phyloP scores from a whole-genome alignment of 1,284 basidiomycete genomes.

The Sparassis latifolia region DNA sequence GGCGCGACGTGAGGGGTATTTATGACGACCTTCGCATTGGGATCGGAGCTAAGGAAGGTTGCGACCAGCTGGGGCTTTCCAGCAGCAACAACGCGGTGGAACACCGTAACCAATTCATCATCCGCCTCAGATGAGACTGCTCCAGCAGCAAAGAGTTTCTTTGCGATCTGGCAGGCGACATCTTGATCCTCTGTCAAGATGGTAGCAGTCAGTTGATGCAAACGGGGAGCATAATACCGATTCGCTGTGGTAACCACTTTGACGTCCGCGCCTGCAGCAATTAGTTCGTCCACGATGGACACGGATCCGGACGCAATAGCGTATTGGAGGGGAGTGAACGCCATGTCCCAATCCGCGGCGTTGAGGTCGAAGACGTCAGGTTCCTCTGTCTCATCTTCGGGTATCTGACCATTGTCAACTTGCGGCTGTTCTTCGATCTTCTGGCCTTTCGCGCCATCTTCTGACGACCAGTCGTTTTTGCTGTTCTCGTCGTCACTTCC shows the following conservation, averaged over 20 bases:
- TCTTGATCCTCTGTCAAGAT: slow-evolving; percentile 40
- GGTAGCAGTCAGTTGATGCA: slow-evolving; percentile 44
- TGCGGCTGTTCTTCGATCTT: slow-evolving; percentile 12
- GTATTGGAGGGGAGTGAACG: slow-evolving; percentile 45
- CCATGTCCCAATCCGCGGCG: slow-evolving; percentile 50
- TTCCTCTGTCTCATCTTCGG: slow-evolving; percentile 39
- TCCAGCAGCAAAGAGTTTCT: slow-evolving; percentile 40
- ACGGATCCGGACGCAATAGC: slow-evolving; percentile 42
- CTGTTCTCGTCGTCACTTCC: slow-evolving; percentile 21
- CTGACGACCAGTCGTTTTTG: slow-evolving; percentile 28
- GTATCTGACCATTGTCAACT: slow-evolving; percentile 28
- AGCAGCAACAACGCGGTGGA: slow-evolving; percentile 37
- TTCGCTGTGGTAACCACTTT: slow-evolving; percentile 20
- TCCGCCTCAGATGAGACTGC: slow-evolving; percentile 45
- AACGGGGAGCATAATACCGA: slow-evolving; percentile 16
- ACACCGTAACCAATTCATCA: slow-evolving; percentile 36
- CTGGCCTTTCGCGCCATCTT: slow-evolving; percentile 16
- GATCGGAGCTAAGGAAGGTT: slow-evolving; percentile 41
- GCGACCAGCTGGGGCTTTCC: slow-evolving; percentile 36
- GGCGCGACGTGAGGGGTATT: slow-evolving; percentile 33
- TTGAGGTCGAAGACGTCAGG: slow-evolving; percentile 51
- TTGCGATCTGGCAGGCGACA: slow-evolving; percentile 34
- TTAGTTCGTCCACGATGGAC: slow-evolving; percentile 37
- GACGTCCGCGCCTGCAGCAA: slow-evolving; percentile 37
- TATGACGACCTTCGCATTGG: slow-evolving; percentile 38